Conservation (phyloP, 208 protist genomes). For the Leishmania turanica region DNA sequence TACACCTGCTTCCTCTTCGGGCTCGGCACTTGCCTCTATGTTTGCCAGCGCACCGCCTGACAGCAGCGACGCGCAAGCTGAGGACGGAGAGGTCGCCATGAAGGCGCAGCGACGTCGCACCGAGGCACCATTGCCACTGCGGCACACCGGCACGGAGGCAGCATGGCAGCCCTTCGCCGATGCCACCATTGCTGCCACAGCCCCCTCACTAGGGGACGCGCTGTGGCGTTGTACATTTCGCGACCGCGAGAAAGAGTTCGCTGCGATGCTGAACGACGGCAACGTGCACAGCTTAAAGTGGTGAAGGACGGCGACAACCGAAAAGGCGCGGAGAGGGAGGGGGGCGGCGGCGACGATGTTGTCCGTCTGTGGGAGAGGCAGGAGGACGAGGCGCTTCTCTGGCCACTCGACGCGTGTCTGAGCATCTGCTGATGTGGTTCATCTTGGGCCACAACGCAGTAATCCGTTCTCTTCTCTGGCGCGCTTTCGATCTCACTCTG, state of each 20-base stretch:
- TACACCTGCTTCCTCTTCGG: neutral
- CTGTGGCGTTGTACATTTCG: conserved; percentile 63
- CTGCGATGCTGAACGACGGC: conserved; percentile 55
- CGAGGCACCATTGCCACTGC: neutral
- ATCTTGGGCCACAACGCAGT: neutral
- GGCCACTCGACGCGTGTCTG: neutral
- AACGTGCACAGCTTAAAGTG: conserved; percentile 80
- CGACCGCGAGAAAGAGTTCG: conserved; percentile 82
- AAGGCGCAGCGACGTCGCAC: neutral
- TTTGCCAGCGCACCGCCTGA: neutral
- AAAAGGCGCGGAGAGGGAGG: neutral
- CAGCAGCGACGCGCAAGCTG: neutral
- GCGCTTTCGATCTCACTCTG: neutral
- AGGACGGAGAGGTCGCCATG: neutral
- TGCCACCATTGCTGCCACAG: conserved; percentile 26
- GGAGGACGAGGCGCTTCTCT: neutral
- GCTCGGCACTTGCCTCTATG: neutral
- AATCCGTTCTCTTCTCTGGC: neutral
- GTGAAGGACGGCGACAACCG: conserved; percentile 21
- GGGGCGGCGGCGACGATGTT: neutral
- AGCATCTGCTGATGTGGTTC: neutral
- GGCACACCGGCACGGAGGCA: neutral
- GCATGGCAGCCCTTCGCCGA: conserved; percentile 30
- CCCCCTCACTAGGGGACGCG: conserved; percentile 28
- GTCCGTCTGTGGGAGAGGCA: neutral